Conservation (phyloP, 2,329 filamentous ascomycete genomes). For the Teratosphaeria pseudoeucalypti region DNA sequence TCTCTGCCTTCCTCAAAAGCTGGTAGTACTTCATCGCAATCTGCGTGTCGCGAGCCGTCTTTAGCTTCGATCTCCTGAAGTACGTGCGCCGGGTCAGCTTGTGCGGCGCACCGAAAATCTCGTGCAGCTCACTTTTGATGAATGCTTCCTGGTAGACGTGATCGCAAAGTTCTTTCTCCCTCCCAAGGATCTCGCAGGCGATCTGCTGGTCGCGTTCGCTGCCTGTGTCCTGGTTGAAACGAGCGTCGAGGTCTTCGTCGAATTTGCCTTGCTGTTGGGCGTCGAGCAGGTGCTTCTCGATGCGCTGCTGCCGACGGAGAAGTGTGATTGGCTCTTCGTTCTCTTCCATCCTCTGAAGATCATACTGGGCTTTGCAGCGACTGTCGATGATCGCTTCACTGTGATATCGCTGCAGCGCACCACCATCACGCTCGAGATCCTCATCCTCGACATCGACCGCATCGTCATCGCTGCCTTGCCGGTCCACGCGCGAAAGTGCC, state of each 20-base stretch:
- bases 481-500: not conserved
- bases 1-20: not conserved
- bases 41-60: not conserved
- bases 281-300: not conserved
- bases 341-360: not conserved
- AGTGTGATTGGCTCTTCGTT: not conserved
- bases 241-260: not conserved
- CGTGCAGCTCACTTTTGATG: not conserved
- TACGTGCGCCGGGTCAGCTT: not conserved
- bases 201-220: not conserved
- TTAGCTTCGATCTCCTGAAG: not conserved
- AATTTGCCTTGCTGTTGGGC: not conserved
- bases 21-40: not conserved
- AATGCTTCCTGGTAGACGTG: not conserved
- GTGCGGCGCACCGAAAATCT: not conserved
- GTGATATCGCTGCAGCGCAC: not conserved
- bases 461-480: not conserved
- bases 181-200: not conserved
- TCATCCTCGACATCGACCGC: not conserved
- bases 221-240: not conserved
- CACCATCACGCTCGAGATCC: not conserved
- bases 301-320: not conserved
- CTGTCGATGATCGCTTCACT: not conserved
- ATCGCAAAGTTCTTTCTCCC: not conserved
- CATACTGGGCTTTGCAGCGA: not conserved